Evolutionary conservation across 2,329 filamentous ascomycete genomes (phyloP).

Genomic region (Emericellopsis atlantica): DNA sequence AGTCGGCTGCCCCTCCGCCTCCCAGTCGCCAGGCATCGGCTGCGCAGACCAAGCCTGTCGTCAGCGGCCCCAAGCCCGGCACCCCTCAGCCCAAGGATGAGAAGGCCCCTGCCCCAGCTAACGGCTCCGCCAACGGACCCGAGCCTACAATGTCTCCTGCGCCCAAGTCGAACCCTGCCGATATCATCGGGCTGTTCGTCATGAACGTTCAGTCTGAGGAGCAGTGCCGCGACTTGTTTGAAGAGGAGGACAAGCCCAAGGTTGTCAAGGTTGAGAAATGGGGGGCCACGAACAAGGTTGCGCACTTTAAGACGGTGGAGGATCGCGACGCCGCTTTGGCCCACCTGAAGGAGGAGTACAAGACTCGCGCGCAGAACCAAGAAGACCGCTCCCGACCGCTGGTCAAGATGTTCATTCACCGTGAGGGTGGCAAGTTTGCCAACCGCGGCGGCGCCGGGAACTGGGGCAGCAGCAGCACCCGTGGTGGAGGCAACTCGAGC

Average conservation of each 20-base stretch:
- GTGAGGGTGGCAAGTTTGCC: conserved; percentile 39
- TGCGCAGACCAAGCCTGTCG: conserved; percentile 27
- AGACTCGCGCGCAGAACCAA: conserved; percentile 45
- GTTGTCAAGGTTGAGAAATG: conserved; percentile 70
- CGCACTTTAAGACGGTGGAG: conserved; percentile 67
- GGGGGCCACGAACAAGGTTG: conserved; percentile 70
- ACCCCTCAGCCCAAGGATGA: conserved; percentile 41
- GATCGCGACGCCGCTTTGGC: conserved; percentile 72
- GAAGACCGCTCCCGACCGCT: conserved; percentile 69
- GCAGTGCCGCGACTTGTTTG: conserved; percentile 69
- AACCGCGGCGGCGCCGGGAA: conserved; percentile 54
- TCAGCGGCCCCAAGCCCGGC: conserved; percentile 26
- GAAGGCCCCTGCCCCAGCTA: conserved; percentile 35
- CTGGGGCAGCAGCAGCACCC: conserved; percentile 54
- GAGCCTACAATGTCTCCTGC: conserved; percentile 45
- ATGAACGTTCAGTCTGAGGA: conserved; percentile 77
- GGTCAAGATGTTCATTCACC: conserved; percentile 72
- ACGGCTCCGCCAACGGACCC: conserved; percentile 38
- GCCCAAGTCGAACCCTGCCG: conserved; percentile 47
- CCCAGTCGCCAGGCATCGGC: conserved; percentile 22
- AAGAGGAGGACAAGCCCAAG: conserved; percentile 71
- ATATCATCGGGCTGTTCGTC: conserved; percentile 78
- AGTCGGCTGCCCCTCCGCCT: conserved; percentile 18
- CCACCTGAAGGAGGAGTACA: conserved; percentile 62
- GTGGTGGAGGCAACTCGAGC: conserved; percentile 44